These are phyloP conservation scores for Penicillium sp. DNA, from an alignment of 2,329 filamentous ascomycete genomes.

Conservation along the genomic window DNA sequence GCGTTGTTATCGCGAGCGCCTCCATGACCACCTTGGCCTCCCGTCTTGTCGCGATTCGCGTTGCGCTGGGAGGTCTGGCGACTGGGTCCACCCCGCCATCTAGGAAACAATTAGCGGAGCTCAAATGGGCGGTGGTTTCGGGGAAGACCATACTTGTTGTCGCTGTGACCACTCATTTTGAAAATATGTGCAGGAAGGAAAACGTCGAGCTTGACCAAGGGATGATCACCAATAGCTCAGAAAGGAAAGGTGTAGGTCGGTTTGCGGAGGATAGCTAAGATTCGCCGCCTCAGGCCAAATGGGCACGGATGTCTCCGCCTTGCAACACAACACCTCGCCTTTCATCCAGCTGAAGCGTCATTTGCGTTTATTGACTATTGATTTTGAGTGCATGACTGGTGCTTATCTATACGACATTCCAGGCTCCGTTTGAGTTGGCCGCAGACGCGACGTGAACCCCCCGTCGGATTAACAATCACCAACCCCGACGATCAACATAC, in stretches of 20 bases:
- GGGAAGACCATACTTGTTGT: constrained; percentile 35
- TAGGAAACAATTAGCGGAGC: constrained; percentile 20
- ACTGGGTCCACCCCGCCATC: constrained; percentile 45
- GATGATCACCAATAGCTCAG: constrained; percentile 6
- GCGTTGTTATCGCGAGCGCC: constrained; percentile 34
- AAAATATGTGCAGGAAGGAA: constrained; percentile 1
- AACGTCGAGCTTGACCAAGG: neutral
- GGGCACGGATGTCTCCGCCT: constrained; percentile 22
- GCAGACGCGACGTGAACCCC: constrained; percentile 17
- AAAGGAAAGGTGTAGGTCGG: constrained; percentile 23
- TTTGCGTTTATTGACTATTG: neutral
- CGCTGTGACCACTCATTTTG: constrained; percentile 41
- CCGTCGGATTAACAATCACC: constrained; percentile 21
- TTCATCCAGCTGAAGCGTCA: constrained; percentile 2
- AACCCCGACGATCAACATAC: constrained; percentile 16
- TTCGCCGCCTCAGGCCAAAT: constrained; percentile 21
- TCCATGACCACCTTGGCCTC: constrained; percentile 37
- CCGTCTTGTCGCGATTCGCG: constrained; percentile 31
- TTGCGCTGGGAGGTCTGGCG: constrained; percentile 42
- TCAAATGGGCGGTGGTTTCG: neutral
- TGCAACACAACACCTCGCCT: constrained; percentile 13
- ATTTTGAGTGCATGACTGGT: neutral
- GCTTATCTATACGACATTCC: neutral
- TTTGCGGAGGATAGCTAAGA: constrained; percentile 13
- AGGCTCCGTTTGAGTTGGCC: constrained; percentile 3